Base-by-base conservation (phyloP, 2,329 filamentous ascomycete species). In the Colletotrichum brevisporum region DNA sequence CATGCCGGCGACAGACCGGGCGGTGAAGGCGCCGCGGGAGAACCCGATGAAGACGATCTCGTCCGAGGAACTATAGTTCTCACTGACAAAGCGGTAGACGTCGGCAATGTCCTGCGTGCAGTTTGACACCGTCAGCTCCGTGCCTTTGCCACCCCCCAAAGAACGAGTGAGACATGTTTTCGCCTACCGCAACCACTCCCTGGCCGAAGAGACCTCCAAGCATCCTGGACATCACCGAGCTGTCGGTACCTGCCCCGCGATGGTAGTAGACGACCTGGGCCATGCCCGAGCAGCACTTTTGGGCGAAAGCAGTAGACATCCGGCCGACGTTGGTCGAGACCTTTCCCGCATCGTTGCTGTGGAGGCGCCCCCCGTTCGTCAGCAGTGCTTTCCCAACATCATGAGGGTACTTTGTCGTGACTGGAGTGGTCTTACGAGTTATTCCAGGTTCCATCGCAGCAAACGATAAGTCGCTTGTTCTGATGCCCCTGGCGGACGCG, bases 401-500 rank as follows among this genome's bases (percentile, higher is more conserved):
- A 16, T 27, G 58, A 27, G 4, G 18, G 4, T 13, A 16, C 10
- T 27, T 15, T 27, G 13, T 16, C 4, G 21, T 27, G n/a, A 12
- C 16, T 8, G 47, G 10, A 6, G 31, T 2, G 9, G 27, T 31
- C 27, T 13, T 63, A 73, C 67, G 73, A 69, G 58, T 72, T 71
- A 58, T 78, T 79, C 78, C 78, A 80, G 13, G 79, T 79, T 8
- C 79, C 80, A 69, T 82, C 80, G 52, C 78, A 81, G 69, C 79
- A 81, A 27, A 80, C 73, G 27, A 80, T 64, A 10, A 77, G 60
- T 1, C 75, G 72, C 45, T 76, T 77, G 6, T 47, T 56, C 39
- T 71, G 27, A 2, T 9, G 9, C 27, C 27, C 27, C 27, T 31
- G 27, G 21, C 21, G 21, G 21, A 24, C 21, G 21, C 5, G 27